phyloP scores from a whole-genome alignment of 2,329 filamentous ascomycete species.

The Lanzia echinophila region DNA sequence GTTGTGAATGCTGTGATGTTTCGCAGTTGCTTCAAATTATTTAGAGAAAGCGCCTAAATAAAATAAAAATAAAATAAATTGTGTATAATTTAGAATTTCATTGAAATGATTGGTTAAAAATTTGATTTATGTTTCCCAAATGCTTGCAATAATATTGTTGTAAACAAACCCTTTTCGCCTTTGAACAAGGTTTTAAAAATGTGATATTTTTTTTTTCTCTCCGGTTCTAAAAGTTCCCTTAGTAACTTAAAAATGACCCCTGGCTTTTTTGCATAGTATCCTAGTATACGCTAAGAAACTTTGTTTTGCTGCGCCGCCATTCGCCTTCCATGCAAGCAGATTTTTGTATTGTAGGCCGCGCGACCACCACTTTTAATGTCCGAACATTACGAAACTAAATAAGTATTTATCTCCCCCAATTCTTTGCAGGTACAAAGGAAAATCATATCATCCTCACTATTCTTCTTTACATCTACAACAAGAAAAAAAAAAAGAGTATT shows the following conservation, averaged over 20 bases:
- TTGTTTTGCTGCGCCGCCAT: constrained; percentile 1
- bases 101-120: not conserved
- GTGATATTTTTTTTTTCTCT: no score
- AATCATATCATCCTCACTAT: not conserved
- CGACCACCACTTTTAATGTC: constrained; percentile 2
- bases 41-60: not conserved
- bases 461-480: not conserved
- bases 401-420: constrained; percentile 2
- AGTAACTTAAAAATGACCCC: not conserved
- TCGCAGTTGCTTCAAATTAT: not conserved
- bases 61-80: no score
- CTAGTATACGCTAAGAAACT: not conserved
- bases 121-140: no score
- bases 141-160: no score
- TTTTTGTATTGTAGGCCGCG: not conserved
- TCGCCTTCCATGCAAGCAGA: constrained; percentile 6
- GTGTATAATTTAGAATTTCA: no score
- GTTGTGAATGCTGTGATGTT: not conserved
- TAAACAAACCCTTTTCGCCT: no score
- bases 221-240: no score
- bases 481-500: not conserved
- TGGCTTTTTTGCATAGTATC: not conserved
- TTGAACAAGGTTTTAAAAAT: no score
- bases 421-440: constrained; percentile 5
- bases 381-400: not conserved